phyloP scores from a whole-genome alignment of 2,329 filamentous ascomycete species.

The Ophiostoma sp. region DNA sequence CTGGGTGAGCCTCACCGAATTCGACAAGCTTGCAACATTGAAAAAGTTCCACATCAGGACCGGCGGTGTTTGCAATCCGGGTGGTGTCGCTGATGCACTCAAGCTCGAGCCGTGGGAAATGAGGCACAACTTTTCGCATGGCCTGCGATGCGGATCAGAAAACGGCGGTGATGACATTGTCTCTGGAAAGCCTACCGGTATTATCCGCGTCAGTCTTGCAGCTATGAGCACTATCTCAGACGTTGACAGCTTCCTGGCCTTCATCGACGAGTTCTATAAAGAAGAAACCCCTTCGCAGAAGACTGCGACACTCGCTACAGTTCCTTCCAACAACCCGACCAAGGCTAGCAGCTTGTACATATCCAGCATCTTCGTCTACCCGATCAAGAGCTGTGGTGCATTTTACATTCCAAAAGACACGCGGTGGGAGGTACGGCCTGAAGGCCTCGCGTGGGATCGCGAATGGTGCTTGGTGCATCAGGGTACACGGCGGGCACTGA shows the following conservation, averaged over 20 bases:
- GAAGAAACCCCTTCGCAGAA: conserved; percentile 16
- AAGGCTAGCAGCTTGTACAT: conserved; percentile 9
- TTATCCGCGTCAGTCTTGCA: conserved; percentile 78
- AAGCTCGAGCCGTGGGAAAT: conserved; percentile 73
- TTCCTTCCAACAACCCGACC: neutral
- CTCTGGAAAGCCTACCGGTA: conserved; percentile 77
- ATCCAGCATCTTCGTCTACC: conserved; percentile 64
- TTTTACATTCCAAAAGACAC: conserved; percentile 60
- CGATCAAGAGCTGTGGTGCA: conserved; percentile 89
- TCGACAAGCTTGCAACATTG: conserved; percentile 78
- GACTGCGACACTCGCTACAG: neutral
- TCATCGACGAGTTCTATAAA: conserved; percentile 64
- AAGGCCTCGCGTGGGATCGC: conserved; percentile 88
- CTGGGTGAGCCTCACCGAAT: conserved; percentile 76
- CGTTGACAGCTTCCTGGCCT: conserved; percentile 63
- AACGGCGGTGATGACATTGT: conserved; percentile 72
- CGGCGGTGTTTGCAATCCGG: conserved; percentile 87
- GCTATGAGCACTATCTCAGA: conserved; percentile 81
- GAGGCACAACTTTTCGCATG: conserved; percentile 74
- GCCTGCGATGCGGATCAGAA: conserved; percentile 77
- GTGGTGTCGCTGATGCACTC: conserved; percentile 71
- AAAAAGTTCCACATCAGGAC: conserved; percentile 80
- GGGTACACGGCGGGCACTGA: conserved; percentile 77
- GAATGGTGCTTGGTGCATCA: conserved; percentile 94
- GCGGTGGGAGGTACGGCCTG: conserved; percentile 69